Evolutionary conservation across 2,329 filamentous ascomycete genomes (phyloP).

Genomic region (Hyphodiscus sp.): DNA sequence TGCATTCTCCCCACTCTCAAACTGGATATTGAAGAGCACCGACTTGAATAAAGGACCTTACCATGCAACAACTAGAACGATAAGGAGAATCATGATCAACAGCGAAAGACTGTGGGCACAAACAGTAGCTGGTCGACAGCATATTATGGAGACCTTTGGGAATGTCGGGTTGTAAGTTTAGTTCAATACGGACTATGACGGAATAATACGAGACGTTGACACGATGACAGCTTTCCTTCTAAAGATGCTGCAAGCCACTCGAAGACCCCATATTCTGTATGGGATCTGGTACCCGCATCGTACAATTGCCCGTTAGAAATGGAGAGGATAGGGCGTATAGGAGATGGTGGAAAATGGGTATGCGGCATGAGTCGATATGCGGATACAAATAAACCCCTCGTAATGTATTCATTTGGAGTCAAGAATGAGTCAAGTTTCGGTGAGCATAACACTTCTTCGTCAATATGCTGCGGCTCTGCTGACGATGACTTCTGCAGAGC

Average conservation of each 20-base stretch:
- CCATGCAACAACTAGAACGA: no score
- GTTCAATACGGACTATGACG: slow-evolving; percentile 2
- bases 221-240: slow-evolving; percentile 21
- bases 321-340: slow-evolving; percentile 33
- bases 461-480: not conserved
- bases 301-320: slow-evolving; percentile 35
- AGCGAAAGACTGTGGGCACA: slow-evolving; percentile 24
- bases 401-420: slow-evolving; percentile 35
- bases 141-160: slow-evolving; percentile 21
- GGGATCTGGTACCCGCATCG: slow-evolving; percentile 34
- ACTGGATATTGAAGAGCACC: no score
- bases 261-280: slow-evolving; percentile 28
- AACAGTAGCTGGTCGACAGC: slow-evolving; percentile 28
- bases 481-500: slow-evolving; percentile 20
- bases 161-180: slow-evolving; percentile 24
- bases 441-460: slow-evolving; percentile 4
- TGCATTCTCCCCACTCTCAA: no score
- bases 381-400: slow-evolving; percentile 23
- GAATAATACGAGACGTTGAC: not conserved
- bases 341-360: slow-evolving; percentile 36
- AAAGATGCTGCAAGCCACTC: slow-evolving; percentile 11
- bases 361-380: slow-evolving; percentile 34
- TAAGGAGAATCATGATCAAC: slow-evolving; percentile 17
- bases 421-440: slow-evolving; percentile 33
- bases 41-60: no score